Evolutionary conservation across 2,329 filamentous ascomycete genomes (phyloP).

Genomic region (Aspergillus tanneri): DNA sequence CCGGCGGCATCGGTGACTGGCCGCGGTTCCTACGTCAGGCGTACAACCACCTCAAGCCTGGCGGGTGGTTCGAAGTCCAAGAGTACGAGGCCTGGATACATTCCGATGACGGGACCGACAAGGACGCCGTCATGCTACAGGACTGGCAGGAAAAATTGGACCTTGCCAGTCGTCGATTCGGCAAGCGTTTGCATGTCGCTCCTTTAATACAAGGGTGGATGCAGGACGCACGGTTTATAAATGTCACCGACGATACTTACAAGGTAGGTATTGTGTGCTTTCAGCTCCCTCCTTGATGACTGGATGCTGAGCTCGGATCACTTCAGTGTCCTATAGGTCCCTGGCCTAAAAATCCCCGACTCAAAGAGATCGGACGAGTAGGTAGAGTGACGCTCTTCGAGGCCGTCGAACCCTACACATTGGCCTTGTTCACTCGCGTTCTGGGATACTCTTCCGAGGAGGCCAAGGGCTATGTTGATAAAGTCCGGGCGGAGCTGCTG

Average conservation of each 20-base stretch:
- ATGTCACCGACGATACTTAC: constrained; percentile 36
- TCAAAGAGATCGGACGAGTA: constrained; percentile 39
- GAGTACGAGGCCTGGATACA: constrained; percentile 30
- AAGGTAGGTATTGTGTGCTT: constrained; percentile 29
- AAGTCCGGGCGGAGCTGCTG: constrained; percentile 29
- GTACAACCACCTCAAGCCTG: constrained; percentile 33
- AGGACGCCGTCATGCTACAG: constrained; percentile 23
- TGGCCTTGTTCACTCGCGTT: constrained; percentile 41
- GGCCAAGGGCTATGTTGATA: constrained; percentile 30
- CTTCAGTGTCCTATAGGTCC: constrained; percentile 34
- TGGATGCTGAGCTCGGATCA: not conserved
- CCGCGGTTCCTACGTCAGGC: constrained; percentile 30
- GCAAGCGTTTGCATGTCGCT: constrained; percentile 38
- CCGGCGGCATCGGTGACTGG: constrained; percentile 41
- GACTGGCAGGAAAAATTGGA: constrained; percentile 34
- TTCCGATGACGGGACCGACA: constrained; percentile 36
- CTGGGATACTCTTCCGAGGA: constrained; percentile 35
- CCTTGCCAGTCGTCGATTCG: constrained; percentile 32
- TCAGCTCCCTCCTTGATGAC: not conserved
- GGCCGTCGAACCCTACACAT: constrained; percentile 38
- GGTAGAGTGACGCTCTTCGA: constrained; percentile 32
- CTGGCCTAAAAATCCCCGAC: constrained; percentile 34
- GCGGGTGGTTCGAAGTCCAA: constrained; percentile 40
- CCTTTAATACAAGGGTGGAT: constrained; percentile 28
- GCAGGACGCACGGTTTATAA: constrained; percentile 32